A percentile compares a stretch with the other conserved stretches of the same genome.
Evolutionary conservation across 2,329 filamentous ascomycete species (phyloP).

Genomic region (Xylariaceae sp.): DNA sequence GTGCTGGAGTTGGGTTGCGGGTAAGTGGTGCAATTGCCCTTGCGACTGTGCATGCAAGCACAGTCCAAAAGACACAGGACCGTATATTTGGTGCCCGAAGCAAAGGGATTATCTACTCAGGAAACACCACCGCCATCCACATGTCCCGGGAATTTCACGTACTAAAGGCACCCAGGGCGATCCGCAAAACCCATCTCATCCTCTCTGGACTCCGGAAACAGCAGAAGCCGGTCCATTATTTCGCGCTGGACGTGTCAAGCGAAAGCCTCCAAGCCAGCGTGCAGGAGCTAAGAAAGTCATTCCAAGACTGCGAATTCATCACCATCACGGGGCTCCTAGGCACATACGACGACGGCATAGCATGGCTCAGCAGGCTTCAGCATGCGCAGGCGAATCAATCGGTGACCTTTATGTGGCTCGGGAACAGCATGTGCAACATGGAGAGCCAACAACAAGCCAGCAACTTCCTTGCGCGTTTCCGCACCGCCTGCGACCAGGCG

Average conservation of each 20-base stretch:
- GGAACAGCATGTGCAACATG: slow-evolving; percentile 11
- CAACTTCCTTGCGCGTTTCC: slow-evolving; percentile 5
- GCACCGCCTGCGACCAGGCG: not conserved
- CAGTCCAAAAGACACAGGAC: too few relatives aligned
- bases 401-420: slow-evolving; percentile 11
- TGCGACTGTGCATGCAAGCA: too few relatives aligned
- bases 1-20: slow-evolving; percentile 8
- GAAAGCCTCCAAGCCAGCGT: slow-evolving; percentile 3
- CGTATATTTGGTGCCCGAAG: too few relatives aligned
- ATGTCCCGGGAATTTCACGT: too few relatives aligned
- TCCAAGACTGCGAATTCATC: slow-evolving; percentile 1
- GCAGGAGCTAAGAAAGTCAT: not conserved
- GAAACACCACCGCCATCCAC: too few relatives aligned
- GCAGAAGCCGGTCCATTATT: slow-evolving; percentile 8
- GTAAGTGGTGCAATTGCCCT: not conserved
- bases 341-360: slow-evolving; percentile 13
- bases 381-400: not conserved
- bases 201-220: slow-evolving; percentile 5
- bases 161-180: not conserved
- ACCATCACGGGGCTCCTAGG: slow-evolving; percentile 10
- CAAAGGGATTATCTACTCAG: too few relatives aligned
- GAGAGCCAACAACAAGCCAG: not conserved
- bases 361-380: slow-evolving; percentile 5
- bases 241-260: slow-evolving; percentile 7
- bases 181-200: slow-evolving; percentile 10